These are phyloP conservation scores for Magnaporthiopsis poae DNA, from an alignment of 2,329 filamentous ascomycete species.

Conservation along the genomic window DNA sequence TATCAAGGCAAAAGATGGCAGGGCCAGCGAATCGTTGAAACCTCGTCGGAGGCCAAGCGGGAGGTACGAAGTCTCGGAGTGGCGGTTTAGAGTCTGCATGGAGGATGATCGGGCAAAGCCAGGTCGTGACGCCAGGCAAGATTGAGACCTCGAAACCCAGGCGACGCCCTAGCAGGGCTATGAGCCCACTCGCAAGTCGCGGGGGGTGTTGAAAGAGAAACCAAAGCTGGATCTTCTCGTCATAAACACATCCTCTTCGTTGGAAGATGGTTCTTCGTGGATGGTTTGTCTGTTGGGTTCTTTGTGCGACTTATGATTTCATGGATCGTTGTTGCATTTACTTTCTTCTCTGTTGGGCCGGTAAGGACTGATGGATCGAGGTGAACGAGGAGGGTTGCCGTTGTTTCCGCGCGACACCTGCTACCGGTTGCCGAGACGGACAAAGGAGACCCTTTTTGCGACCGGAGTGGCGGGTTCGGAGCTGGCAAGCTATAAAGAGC, in stretches of 20 bases:
- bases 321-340: not conserved
- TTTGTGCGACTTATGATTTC: not conserved
- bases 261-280: not conserved
- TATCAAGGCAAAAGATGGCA: conserved; percentile 45
- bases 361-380: not conserved
- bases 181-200: not conserved
- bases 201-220: not conserved
- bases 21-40: conserved; percentile 40
- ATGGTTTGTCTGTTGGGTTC: not conserved
- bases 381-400: not conserved
- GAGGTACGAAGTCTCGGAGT: conserved; percentile 32
- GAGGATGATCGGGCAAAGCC: conserved; percentile 20
- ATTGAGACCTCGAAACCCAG: not conserved
- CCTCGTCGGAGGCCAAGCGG: conserved; percentile 51
- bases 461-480: not conserved
- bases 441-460: not conserved
- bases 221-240: not conserved
- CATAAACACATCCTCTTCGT: not conserved
- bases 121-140: conserved; percentile 1
- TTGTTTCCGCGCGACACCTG: too few species aligned
- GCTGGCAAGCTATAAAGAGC: not conserved
- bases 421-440: not conserved
- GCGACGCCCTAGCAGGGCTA: not conserved
- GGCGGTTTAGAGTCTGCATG: conserved; percentile 46
- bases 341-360: not conserved